Evolutionary conservation across 2,329 filamentous ascomycete genomes (phyloP).

Genomic region (Fusarium sp.): DNA sequence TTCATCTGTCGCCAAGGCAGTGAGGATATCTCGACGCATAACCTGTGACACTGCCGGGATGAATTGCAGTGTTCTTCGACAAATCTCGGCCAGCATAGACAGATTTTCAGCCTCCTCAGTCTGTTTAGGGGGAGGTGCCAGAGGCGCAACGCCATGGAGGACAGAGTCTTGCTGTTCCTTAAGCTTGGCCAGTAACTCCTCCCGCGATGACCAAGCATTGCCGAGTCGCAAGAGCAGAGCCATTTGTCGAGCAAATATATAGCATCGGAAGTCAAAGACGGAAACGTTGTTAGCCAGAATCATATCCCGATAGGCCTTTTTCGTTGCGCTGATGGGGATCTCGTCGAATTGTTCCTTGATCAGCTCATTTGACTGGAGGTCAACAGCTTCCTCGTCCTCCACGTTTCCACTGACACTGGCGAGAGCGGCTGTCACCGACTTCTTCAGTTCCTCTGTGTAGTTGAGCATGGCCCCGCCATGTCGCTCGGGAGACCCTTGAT

Average conservation of each 20-base stretch:
- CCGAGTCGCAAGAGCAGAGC: constrained; percentile 83
- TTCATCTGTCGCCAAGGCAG: constrained; percentile 63
- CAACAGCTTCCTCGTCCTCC: constrained; percentile 58
- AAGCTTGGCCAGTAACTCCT: constrained; percentile 71
- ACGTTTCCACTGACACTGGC: constrained; percentile 49
- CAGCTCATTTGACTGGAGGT: constrained; percentile 60
- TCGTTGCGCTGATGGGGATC: constrained; percentile 71
- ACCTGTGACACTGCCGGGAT: constrained; percentile 83
- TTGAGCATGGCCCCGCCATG: constrained; percentile 79
- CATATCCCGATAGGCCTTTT: constrained; percentile 89
- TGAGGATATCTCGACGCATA: constrained; percentile 80
- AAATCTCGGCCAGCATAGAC: constrained; percentile 85
- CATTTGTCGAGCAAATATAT: constrained; percentile 92
- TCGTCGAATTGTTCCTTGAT: constrained; percentile 60
- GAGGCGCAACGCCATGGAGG: constrained; percentile 67
- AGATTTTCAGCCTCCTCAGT: constrained; percentile 79
- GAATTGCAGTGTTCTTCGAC: constrained; percentile 84
- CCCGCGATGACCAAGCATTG: constrained; percentile 74
- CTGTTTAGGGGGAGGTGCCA: constrained; percentile 59
- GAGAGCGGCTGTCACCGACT: constrained; percentile 65
- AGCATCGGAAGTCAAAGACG: constrained; percentile 93
- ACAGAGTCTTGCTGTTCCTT: constrained; percentile 71
- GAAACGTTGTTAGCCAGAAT: constrained; percentile 97
- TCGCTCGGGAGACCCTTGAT: constrained; percentile 68
- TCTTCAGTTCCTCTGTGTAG: constrained; percentile 79